Conservation (phyloP, 1,284 basidiomycete genomes). For the Schizophyllum commune region DNA sequence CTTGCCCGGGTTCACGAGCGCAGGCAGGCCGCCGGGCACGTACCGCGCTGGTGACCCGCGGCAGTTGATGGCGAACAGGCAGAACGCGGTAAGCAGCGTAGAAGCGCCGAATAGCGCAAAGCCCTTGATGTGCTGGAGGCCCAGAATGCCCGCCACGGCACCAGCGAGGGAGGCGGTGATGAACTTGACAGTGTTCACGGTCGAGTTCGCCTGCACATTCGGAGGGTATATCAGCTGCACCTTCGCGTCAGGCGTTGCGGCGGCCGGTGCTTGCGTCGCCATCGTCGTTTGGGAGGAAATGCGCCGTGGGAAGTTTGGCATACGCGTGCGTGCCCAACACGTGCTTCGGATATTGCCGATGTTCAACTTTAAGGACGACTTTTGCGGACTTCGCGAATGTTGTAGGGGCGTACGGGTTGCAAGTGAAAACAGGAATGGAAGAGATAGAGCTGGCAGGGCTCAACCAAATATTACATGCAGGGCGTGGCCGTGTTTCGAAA, state of each 20-base stretch:
- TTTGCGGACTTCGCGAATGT: too few relatives aligned
- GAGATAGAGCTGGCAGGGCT: too few relatives aligned
- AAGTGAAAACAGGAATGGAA: too few relatives aligned
- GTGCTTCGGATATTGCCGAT: neutral
- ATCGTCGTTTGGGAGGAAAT: conserved; percentile 14
- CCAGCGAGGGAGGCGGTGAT: conserved; percentile 78
- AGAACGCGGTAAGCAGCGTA: conserved; percentile 56
- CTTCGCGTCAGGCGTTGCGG: conserved; percentile 31
- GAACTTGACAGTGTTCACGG: conserved; percentile 62
- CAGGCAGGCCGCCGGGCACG: conserved; percentile 52
- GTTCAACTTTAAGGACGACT: neutral
- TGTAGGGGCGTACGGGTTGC: too few relatives aligned
- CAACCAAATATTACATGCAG: too few relatives aligned
- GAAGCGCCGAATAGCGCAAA: conserved; percentile 72
- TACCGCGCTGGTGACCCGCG: conserved; percentile 51
- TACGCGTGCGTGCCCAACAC: neutral
- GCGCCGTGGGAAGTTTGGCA: neutral
- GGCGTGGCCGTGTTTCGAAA: too few relatives aligned
- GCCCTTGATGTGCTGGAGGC: conserved; percentile 75
- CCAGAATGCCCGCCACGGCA: conserved; percentile 78
- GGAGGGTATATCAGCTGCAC: conserved; percentile 63
- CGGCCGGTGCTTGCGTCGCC: conserved; percentile 19
- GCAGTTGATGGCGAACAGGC: conserved; percentile 66
- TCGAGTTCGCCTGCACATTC: conserved; percentile 65
- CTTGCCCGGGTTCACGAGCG: conserved; percentile 72